phyloP scores from a whole-genome alignment of 1,284 basidiomycete species.

The Cutaneotrichosporon curvatum region DNA sequence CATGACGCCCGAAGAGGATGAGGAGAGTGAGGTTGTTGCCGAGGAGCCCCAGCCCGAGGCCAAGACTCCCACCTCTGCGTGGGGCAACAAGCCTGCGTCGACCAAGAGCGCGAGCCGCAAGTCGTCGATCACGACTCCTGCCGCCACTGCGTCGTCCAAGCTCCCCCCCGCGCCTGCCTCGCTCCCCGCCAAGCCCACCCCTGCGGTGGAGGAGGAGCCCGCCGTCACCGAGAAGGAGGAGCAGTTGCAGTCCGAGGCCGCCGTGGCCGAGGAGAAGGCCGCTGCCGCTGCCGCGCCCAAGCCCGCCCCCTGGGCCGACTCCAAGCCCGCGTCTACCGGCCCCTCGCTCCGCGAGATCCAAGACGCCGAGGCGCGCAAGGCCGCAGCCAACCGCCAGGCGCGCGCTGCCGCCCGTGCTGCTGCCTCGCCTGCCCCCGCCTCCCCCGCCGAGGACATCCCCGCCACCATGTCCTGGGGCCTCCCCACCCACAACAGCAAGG shows the following conservation, averaged over 20 bases:
- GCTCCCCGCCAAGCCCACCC: conserved; percentile 46
- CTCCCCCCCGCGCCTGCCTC: conserved; percentile 27
- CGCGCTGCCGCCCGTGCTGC: conserved; percentile 53
- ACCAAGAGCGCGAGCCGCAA: conserved; percentile 23
- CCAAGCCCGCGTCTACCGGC: conserved; percentile 44
- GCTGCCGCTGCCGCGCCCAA: conserved; percentile 19
- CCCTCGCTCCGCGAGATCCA: conserved; percentile 88
- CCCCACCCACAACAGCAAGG: conserved; percentile 27
- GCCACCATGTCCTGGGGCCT: conserved; percentile 47
- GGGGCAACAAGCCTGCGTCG: conserved; percentile 24
- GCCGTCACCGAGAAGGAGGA: conserved; percentile 7
- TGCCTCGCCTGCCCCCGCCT: conserved; percentile 43
- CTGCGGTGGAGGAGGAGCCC: conserved; percentile 50
- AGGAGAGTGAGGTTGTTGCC: conserved; percentile 2
- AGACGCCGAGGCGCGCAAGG: conserved; percentile 77
- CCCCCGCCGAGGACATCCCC: conserved; percentile 35
- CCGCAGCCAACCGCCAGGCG: conserved; percentile 62
- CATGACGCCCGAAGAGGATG: conserved; percentile 1
- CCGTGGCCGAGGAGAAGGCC: conserved; percentile 6
- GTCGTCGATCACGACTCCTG: conserved; percentile 24
- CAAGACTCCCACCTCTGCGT: conserved; percentile 23
- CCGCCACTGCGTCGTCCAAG: conserved; percentile 24
- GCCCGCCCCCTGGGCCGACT: conserved; percentile 42
- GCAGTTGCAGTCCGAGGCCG: conserved; percentile 45
- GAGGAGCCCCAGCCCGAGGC: not conserved